Evolutionary conservation across 202 grass and related monocot species (phyloP).

Genomic region (Zoysia matrella): DNA sequence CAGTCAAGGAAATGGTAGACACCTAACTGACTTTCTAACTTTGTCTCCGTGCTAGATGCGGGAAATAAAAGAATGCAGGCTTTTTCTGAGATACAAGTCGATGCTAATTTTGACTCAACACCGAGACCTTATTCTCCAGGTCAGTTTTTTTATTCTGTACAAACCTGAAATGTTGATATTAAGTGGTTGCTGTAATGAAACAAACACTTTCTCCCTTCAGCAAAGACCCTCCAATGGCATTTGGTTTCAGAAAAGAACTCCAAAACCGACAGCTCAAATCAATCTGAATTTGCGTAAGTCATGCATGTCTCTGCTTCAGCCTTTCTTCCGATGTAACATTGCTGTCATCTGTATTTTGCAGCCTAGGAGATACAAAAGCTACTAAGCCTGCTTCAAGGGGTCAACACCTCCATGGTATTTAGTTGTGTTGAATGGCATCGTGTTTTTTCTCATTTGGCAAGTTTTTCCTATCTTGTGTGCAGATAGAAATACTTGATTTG

Average conservation of each 20-base stretch:
- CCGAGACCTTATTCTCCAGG: conserved; percentile 76
- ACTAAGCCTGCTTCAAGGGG: conserved; percentile 55
- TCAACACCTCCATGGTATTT: conserved; percentile 63
- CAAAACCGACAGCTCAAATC: conserved; percentile 36
- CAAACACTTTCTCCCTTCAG: conserved; percentile 26
- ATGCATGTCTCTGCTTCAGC: conserved; percentile 19
- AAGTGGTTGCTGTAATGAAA: too few species aligned
- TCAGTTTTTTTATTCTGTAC: neutral
- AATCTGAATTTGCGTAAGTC: conserved; percentile 56
- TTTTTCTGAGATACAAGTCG: conserved; percentile 45
- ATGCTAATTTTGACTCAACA: conserved; percentile 51
- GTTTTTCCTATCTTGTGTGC: conserved; percentile 11
- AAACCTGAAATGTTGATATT: neutral
- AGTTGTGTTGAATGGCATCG: conserved; percentile 20
- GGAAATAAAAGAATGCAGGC: conserved; percentile 51
- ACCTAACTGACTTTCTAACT: conserved; percentile 21
- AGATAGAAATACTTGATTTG: conserved; percentile 12
- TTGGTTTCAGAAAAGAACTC: conserved; percentile 64
- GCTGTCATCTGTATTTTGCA: conserved; percentile 50
- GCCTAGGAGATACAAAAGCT: conserved; percentile 67
- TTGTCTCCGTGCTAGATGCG: conserved; percentile 57
- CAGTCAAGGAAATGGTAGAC: too few species aligned
- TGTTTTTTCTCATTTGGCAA: conserved; percentile 7
- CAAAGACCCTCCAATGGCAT: conserved; percentile 98
- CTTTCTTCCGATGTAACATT: conserved; percentile 17